Evolutionary conservation across 495 filamentous ascomycete species (phyloP).

Genomic region (Oleoguttula mirabilis): DNA sequence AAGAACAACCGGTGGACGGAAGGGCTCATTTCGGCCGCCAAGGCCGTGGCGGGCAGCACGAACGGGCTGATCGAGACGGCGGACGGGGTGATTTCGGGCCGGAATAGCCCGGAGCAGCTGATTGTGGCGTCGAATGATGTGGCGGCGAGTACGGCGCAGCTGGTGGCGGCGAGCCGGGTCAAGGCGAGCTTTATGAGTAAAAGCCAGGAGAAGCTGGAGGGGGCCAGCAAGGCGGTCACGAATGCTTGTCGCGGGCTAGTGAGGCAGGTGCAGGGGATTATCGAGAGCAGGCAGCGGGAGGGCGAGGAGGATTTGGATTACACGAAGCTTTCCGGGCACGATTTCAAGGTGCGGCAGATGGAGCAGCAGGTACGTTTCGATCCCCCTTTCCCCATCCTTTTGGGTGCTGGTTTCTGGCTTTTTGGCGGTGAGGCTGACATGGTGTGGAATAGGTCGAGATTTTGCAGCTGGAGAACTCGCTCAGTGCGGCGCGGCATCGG

Average conservation of each 20-base stretch:
- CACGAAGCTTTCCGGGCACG: conserved; percentile 69
- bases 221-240: conserved; percentile 85
- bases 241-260: conserved; percentile 77
- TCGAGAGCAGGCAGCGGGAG: conserved; percentile 67
- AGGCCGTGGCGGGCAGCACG: conserved; percentile 82
- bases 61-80: conserved; percentile 96
- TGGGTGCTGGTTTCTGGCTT: conserved; percentile 10
- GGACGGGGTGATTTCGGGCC: conserved; percentile 81
- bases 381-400: too few relatives aligned
- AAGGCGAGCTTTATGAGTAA: conserved; percentile 98
- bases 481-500: conserved; percentile 66
- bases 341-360: conserved; percentile 98
- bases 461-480: conserved; percentile 79
- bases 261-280: conserved; percentile 87
- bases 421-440: conserved; percentile 6
- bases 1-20: conserved; percentile 98
- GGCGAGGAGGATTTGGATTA: conserved; percentile 81
- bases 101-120: conserved; percentile 89
- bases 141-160: conserved; percentile 86
- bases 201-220: conserved; percentile 82
- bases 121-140: conserved; percentile 97
- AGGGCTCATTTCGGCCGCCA: conserved; percentile 89
- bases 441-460: conserved; percentile 71
- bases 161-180: conserved; percentile 88
- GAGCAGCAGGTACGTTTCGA: conserved; percentile 80